phyloP scores from a whole-genome alignment of 176 grass and related monocot species.

The Oryza coarctata region DNA sequence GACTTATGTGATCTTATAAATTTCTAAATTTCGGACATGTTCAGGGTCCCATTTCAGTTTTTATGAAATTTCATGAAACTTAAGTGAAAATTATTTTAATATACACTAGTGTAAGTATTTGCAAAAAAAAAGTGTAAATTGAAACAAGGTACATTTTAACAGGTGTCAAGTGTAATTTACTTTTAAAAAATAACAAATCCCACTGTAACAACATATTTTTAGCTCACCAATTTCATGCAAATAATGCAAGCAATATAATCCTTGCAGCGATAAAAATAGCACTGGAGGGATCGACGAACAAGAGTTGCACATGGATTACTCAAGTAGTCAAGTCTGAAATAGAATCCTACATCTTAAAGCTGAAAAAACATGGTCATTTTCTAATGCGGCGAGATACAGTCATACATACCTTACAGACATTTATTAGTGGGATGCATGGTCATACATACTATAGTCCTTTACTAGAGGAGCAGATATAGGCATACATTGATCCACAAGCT shows the following conservation, averaged over 20 bases:
- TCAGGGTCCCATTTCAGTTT: too few species aligned
- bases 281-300: neutral
- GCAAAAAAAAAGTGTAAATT: too few species aligned
- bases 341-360: slow-evolving; percentile 5
- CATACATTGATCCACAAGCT: neutral
- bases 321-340: neutral
- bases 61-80: too few species aligned
- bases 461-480: neutral
- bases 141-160: too few species aligned
- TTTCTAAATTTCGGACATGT: too few species aligned
- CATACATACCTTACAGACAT: slow-evolving; percentile 1
- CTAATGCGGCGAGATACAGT: neutral
- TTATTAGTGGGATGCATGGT: neutral
- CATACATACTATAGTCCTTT: slow-evolving; percentile 6
- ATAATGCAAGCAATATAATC: neutral
- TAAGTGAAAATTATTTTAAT: too few species aligned
- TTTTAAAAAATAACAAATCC: too few species aligned
- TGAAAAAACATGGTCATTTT: slow-evolving; percentile 6
- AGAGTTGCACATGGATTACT: neutral
- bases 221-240: too few species aligned
- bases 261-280: neutral
- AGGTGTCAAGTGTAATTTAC: too few species aligned
- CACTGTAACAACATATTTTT: too few species aligned
- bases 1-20: too few species aligned
- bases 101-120: too few species aligned